Base-by-base conservation (phyloP, 2,329 filamentous ascomycete genomes). In the Xylaria sp. region DNA sequence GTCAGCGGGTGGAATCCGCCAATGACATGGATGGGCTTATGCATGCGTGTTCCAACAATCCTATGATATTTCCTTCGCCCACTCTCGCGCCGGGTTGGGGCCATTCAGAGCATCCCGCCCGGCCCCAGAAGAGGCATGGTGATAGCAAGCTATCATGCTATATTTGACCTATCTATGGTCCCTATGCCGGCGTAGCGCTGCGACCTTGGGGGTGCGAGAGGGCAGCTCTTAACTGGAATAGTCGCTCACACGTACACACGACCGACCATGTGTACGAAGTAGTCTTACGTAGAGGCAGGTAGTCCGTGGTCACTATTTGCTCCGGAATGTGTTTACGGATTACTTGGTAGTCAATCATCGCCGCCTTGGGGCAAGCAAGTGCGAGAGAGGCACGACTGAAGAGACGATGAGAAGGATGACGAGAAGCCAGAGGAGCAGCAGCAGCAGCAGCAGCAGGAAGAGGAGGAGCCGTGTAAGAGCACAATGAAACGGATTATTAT, bases 1-100 rank as follows among this genome's bases (percentile, higher is more conserved):
- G 62, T 66, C 60, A 67, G 65, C 66, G 65, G 65, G 67, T 59
- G 63, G 66, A 68, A 62, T 57, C 66, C 63, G 63, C 69, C 69
- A 69, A 71, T 71, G 67, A 71, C 56, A 59, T 50, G 35, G 42
- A 60, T 56, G 59, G 59, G 66, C 60, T 66, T 64, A 63, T 66
- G 66, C 67, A 69, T 66, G 59, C 62, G 55, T 59, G 62, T 63
- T 48, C 60, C 57, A 59, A 56, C 54, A 52, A 58, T 55, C 47
- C 58, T 47, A 52, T 46, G 47, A 57, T 50, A 57, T 11, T 54
- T 55, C 39, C 1, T 16, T 16, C 16, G 16, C 16, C 16, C 16
- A 16, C 16, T 16, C 16, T 16, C 16, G 16, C 16, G 58, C 55
- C 59, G 58, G 57, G 39, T 55, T 55, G 42, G 23, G 52, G 60